Base-by-base conservation (phyloP, 2,329 filamentous ascomycete genomes). In the Corinectria fuckeliana region DNA sequence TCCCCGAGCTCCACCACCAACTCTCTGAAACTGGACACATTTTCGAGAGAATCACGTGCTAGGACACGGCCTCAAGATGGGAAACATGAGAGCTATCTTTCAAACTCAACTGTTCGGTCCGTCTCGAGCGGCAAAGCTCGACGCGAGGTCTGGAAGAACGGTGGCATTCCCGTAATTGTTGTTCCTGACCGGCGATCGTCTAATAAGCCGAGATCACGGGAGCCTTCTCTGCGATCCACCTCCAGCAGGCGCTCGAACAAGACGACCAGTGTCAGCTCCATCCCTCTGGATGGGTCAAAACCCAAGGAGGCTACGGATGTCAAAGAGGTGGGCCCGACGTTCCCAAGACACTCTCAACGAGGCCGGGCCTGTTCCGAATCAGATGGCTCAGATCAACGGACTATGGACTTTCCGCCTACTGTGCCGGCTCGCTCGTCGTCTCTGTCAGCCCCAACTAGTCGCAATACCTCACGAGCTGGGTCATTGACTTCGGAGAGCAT, bases 151-250 rank as follows among this genome's bases (percentile, higher is more conserved):
- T 81, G 82, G 77, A 87, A 83, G 63, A 83, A 74, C 52, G 87
- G 86, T 7, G 85, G 78, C 2, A 86, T 89, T 9, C 87, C 87
- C 2, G 86, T 89, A 7, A 80, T 88, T 6, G 79, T 89, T 18
- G 82, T 89, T 50, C 87, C 87, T 6, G 82, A 85, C 55, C 83
- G 87, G 14, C 77, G 74, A 14, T 84, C 85, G 6, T 87, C 85
- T 3, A 74, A 80, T 10, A 82, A 81, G 50, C 78, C 81, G n/a
- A 82, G 79, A 58, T 80, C 82, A 7, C 78, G 77, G 42, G 77
- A 84, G 28, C 84, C 82, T 4, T 88, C 86, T 2, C 74, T 88
- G 14, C 81, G 85, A 55, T 88, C 87, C 18, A 84, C 81, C n/a
- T 87, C 84, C 61, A 89, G 86, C 67, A 81, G 80, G 50, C 80